A percentile compares a stretch with the other conserved stretches of the same genome.
These are phyloP conservation scores for Colletotrichum shisoi DNA, from an alignment of 2,329 filamentous ascomycete species.

Conservation along the genomic window DNA sequence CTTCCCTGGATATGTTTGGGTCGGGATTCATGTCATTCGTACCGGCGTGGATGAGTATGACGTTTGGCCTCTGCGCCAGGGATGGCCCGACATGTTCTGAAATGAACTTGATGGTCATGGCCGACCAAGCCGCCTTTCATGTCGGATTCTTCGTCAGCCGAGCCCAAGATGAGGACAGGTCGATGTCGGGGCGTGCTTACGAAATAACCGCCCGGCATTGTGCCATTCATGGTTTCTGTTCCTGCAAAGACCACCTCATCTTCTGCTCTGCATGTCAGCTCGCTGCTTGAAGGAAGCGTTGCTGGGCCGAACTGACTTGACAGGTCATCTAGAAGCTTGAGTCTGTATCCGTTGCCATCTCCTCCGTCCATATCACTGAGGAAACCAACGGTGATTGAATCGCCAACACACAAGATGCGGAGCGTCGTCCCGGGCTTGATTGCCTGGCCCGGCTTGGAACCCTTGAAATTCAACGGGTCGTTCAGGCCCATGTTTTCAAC, in stretches of 20 bases:
- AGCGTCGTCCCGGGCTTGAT: slow-evolving; percentile 45
- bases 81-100: slow-evolving; percentile 46
- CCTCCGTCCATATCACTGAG: slow-evolving; percentile 41
- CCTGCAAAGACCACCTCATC: slow-evolving; percentile 48
- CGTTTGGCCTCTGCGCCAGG: slow-evolving; percentile 48
- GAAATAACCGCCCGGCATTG: slow-evolving; percentile 48
- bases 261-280: slow-evolving; percentile 3
- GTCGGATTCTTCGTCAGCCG: background rate
- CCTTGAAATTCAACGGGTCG: slow-evolving; percentile 16
- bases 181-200: slow-evolving; percentile 42
- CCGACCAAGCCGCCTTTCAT: slow-evolving; percentile 49
- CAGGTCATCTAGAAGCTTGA: slow-evolving; percentile 44
- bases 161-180: too few species aligned
- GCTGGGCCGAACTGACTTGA: slow-evolving; percentile 41
- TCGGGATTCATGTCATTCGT: slow-evolving; percentile 52
- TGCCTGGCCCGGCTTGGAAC: slow-evolving; percentile 17
- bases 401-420: slow-evolving; percentile 50
- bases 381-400: slow-evolving; percentile 50
- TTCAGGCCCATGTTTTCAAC: background rate
- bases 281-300: too few species aligned
- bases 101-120: slow-evolving; percentile 51
- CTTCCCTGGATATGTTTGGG: slow-evolving; percentile 44
- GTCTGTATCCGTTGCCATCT: slow-evolving; percentile 50
- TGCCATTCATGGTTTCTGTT: slow-evolving; percentile 42
- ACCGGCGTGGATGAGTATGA: slow-evolving; percentile 50